Base-by-base conservation (phyloP, 2,329 filamentous ascomycete genomes). In the Fusarium coffeatum region DNA sequence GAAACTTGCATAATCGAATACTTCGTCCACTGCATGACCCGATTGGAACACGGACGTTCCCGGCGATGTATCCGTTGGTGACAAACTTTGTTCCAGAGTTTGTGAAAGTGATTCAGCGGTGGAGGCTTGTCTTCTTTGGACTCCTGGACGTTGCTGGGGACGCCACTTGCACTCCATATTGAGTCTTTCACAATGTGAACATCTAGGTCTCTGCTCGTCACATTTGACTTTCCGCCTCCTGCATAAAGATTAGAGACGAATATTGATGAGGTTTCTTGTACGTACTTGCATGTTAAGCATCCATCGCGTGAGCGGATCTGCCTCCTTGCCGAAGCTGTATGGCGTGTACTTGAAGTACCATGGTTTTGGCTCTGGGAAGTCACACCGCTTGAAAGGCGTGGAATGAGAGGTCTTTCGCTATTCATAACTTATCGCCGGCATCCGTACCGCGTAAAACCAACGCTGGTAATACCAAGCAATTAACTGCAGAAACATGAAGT, bases 141-240 rank as follows among this genome's bases (percentile, higher is more conserved):
- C 56, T 42, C 73, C 63, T 57, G 72, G 67, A 37, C 75, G 66
- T 50, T 77, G 73, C 64, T 80, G 72, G 32, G 79, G 74, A 41
- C 80, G 80, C 85, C 85, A 87, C 64, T 81, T 83, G 76, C 85
- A 87, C 59, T 86, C 81, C 49, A 87, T 77, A 64, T 85, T 85
- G 15, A 86, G 76, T 34, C 85, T 80, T 70, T 84, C 83, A 74
- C 85, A 86, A 70, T 86, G 84, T 42, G 80, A 83, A 68, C 85
- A 87, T 45, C 82, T 76, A 13, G 85, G 84, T 23, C 83, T 78
- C 59, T 82, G 80, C 74, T 87, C 85, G 60, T 87, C 84, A 64
- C 84, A 86, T 59, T 83, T 80, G 49, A 85, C 85, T 71, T 86
- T 86, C 46, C 83, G 78, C 49, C 83, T 81, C 64, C 82, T 85